phyloP scores from a whole-genome alignment of 192 early-diverging fungal species.

The Mortierella alpina region DNA sequence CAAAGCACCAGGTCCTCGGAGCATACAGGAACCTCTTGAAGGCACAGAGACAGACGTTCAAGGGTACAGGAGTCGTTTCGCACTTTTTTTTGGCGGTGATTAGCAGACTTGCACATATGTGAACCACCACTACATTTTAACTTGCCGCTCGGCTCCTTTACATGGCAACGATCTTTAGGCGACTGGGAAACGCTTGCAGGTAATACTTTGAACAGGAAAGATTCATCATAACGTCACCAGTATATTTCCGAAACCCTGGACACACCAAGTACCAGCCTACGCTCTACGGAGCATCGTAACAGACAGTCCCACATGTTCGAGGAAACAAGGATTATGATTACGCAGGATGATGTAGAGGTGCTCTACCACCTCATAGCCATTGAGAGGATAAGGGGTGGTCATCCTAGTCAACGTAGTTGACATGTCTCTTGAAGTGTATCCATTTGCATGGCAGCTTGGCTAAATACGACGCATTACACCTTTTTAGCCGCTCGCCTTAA shows the following conservation, averaged over 20 bases:
- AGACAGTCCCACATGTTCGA: too few species aligned
- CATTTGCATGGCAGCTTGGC: too few species aligned
- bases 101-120: too few species aligned
- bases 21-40: constrained; percentile 56
- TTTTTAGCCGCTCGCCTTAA: constrained; percentile 40
- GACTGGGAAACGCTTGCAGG: constrained; percentile 48
- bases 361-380: too few species aligned
- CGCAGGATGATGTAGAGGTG: too few species aligned
- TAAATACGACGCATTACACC: too few species aligned
- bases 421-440: too few species aligned
- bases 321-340: too few species aligned
- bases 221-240: background rate
- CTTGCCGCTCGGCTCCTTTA: background rate
- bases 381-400: too few species aligned
- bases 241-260: background rate
- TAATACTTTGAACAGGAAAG: constrained; percentile 5
- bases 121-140: background rate
- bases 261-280: background rate
- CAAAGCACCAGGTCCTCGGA: constrained; percentile 47
- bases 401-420: too few species aligned
- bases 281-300: too few species aligned
- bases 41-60: constrained; percentile 52
- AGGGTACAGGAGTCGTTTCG: constrained; percentile 10
- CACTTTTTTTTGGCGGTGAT: background rate
- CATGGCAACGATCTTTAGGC: constrained; percentile 9